A percentile compares a stretch with the other conserved stretches of the same genome.
Conservation (phyloP, 73 alveolate species). For the Symbiodinium natans region DNA sequence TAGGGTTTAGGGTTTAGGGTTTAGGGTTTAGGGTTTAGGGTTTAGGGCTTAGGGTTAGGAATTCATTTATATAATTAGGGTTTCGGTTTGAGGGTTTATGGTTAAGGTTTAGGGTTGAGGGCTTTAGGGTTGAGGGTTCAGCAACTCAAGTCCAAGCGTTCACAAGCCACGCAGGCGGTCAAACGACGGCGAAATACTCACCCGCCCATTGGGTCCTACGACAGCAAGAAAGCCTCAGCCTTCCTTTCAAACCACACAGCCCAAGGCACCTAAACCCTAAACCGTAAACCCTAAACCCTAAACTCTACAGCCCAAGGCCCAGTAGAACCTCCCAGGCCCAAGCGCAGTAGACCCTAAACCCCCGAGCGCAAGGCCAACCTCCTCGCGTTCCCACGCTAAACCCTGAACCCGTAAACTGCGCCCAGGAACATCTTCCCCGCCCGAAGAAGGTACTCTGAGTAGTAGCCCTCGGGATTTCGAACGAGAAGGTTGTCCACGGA, state of each 20-base stretch:
- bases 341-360: background rate
- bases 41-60: background rate
- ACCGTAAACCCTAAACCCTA: background rate
- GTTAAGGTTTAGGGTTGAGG: background rate
- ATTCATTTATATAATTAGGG: background rate
- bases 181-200: too few relatives aligned
- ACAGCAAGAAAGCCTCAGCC: too few relatives aligned
- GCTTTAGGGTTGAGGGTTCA: background rate
- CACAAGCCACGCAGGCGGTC: too few relatives aligned
- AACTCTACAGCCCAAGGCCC: background rate
- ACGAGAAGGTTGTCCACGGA: background rate
- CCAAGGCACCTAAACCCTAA: too few relatives aligned
- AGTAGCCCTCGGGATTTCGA: constrained; percentile 23
- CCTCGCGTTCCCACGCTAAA: background rate
- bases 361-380: background rate
- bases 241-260: too few relatives aligned
- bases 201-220: too few relatives aligned
- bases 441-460: constrained; percentile 36
- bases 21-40: background rate
- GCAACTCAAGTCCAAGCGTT: too few relatives aligned
- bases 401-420: background rate
- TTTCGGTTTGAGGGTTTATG: too few relatives aligned
- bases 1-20: background rate
- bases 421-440: background rate
- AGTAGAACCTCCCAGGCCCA: background rate